Evolutionary conservation across 78 protist species (phyloP).

Genomic region (Tieghemostelium lacteum): DNA sequence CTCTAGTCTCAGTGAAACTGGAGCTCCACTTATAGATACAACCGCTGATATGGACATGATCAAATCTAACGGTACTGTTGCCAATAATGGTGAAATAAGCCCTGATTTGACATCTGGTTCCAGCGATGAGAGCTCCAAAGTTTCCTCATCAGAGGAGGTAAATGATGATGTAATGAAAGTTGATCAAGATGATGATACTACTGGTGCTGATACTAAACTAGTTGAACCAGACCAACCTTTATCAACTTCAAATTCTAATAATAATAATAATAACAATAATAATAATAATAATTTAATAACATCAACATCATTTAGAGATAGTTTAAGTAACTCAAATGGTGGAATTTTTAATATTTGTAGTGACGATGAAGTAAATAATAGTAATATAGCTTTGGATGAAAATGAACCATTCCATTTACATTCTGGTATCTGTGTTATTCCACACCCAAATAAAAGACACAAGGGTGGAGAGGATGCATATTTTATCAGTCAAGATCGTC

Average conservation of each 20-base stretch:
- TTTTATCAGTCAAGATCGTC: constrained; percentile 47
- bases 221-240: not conserved
- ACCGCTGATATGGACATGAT: not conserved
- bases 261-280: not conserved
- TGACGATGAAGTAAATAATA: not conserved
- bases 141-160: not conserved
- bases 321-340: no score
- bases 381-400: not conserved
- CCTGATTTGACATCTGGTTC: not conserved
- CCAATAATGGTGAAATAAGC: not conserved
- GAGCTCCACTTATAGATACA: not conserved
- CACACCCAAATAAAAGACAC: constrained; percentile 80
- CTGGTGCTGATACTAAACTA: constrained; percentile 1
- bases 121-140: not conserved
- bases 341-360: no score
- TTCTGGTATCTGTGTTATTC: constrained; percentile 66
- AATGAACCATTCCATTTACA: constrained; percentile 23
- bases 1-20: not conserved
- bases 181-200: not conserved
- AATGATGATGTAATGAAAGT: not conserved
- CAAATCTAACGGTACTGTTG: constrained; percentile 10
- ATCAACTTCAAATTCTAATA: not conserved
- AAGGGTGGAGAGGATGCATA: constrained; percentile 82
- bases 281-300: constrained; percentile 4
- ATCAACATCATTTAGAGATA: constrained; percentile 8